These are phyloP conservation scores for Rhinocladiella similis DNA, from an alignment of 2,329 filamentous ascomycete species.

Conservation along the genomic window DNA sequence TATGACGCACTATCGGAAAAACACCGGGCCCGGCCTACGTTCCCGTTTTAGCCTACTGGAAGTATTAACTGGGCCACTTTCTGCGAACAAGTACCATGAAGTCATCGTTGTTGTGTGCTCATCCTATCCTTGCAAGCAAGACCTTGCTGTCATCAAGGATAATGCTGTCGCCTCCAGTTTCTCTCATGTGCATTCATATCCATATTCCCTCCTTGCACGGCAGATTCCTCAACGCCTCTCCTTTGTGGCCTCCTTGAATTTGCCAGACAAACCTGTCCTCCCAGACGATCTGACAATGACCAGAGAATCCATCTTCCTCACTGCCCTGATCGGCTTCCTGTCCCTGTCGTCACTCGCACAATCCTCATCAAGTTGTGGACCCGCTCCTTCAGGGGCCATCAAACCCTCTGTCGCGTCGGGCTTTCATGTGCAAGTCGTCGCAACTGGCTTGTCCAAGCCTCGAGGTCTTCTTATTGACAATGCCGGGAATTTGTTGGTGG, in stretches of 20 bases:
- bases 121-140: neutral
- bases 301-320: neutral
- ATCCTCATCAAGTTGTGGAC: conserved; percentile 25
- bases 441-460: conserved; percentile 45
- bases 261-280: too few relatives aligned
- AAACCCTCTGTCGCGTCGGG: conserved; percentile 30
- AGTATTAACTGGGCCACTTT: too few relatives aligned
- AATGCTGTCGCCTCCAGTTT: neutral
- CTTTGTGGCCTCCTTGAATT: neutral
- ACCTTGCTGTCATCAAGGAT: neutral
- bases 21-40: neutral
- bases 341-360: conserved; percentile 11
- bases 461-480: conserved; percentile 51
- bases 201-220: neutral
- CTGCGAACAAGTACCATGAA: neutral
- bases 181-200: neutral
- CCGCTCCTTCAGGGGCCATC: conserved; percentile 26
- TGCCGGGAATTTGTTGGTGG: conserved; percentile 50
- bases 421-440: conserved; percentile 44
- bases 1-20: neutral
- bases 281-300: neutral
- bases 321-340: conserved; percentile 5
- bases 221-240: neutral
- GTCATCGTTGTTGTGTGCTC: neutral
- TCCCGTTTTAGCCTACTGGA: neutral